Evolutionary conservation across 192 early-diverging fungal species (phyloP).

Genomic region (Podila epigama): DNA sequence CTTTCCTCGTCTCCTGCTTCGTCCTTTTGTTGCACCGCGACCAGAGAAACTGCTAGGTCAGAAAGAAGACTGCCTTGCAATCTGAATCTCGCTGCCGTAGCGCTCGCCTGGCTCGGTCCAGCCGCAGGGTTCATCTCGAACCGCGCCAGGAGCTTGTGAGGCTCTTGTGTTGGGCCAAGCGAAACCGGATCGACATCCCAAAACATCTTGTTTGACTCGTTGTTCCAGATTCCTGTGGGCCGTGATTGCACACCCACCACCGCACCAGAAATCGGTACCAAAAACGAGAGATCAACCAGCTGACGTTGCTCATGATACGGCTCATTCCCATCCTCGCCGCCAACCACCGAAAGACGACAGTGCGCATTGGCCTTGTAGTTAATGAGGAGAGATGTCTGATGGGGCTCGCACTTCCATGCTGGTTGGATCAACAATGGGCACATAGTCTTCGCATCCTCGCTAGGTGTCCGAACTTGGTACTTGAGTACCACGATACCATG

Average conservation of each 20-base stretch:
- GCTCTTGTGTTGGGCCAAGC: conserved; percentile 20
- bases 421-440: conserved; percentile 48
- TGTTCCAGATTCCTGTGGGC: conserved; percentile 58
- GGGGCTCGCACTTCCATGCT: conserved; percentile 62
- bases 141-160: conserved; percentile 52
- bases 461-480: conserved; percentile 45
- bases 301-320: background rate
- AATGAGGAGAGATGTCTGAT: conserved; percentile 54
- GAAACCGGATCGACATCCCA: conserved; percentile 55
- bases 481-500: conserved; percentile 42
- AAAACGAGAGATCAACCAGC: conserved; percentile 52
- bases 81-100: conserved; percentile 53
- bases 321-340: background rate
- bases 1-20: background rate
- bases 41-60: conserved; percentile 23
- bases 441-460: conserved; percentile 26
- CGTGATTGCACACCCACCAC: conserved; percentile 56
- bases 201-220: conserved; percentile 56
- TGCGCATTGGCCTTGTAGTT: conserved; percentile 54
- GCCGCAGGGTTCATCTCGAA: conserved; percentile 51
- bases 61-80: conserved; percentile 35
- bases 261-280: conserved; percentile 55
- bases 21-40: background rate
- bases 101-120: conserved; percentile 45
- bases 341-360: conserved; percentile 18